A percentile compares a stretch with the other conserved stretches of the same genome.
These are phyloP conservation scores for Byssochlamys sp. DNA, from an alignment of 2,329 filamentous ascomycete genomes.

Conservation along the genomic window DNA sequence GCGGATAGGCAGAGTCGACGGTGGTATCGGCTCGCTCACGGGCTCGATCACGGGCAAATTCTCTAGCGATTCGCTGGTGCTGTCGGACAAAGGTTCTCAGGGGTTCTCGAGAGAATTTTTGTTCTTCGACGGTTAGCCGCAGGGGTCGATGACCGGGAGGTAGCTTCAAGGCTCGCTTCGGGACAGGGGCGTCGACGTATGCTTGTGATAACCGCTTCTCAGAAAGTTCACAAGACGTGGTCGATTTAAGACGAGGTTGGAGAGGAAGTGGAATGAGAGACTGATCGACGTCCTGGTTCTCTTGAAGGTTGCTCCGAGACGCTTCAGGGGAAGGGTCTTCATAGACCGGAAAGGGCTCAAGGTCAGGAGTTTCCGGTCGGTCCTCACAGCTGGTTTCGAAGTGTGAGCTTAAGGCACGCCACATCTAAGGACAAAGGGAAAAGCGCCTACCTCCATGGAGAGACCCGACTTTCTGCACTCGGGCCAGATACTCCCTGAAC, in stretches of 20 bases:
- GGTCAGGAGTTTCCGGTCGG: background rate
- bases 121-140: background rate
- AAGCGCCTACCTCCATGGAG: background rate
- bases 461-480: background rate
- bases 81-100: background rate
- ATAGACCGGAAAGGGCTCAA: background rate
- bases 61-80: background rate
- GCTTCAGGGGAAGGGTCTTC: background rate
- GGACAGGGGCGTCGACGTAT: background rate
- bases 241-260: background rate
- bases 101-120: background rate
- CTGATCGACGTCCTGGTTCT: background rate
- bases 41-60: background rate
- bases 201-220: background rate
- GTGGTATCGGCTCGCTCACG: conserved; percentile 41
- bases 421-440: background rate
- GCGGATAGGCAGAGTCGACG: conserved; percentile 46
- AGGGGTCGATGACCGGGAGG: background rate
- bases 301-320: background rate
- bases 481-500: background rate
- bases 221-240: background rate
- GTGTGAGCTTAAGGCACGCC: background rate
- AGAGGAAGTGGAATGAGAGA: background rate
- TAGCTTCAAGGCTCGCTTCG: background rate
- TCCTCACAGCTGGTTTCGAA: background rate